Percentiles rank a stretch among this genome's conserved stretches.
Evolutionary conservation across 2,329 filamentous ascomycete species (phyloP).

Genomic region (Trichoderma aggressivum): DNA sequence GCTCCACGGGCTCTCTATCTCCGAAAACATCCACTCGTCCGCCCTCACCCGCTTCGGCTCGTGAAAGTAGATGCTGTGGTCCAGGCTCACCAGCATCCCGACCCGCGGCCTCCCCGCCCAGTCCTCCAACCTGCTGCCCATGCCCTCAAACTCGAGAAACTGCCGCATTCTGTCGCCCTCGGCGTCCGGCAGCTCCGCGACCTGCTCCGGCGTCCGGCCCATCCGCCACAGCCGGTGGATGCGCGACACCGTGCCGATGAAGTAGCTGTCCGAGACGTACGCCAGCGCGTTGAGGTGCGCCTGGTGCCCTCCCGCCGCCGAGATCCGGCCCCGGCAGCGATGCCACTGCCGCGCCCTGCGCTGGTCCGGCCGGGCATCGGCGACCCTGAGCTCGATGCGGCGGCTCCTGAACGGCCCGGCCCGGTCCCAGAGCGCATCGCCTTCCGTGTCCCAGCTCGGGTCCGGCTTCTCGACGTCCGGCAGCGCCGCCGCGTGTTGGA

Average conservation of each 20-base stretch:
- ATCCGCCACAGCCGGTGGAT: conserved; percentile 80
- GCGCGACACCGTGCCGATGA: conserved; percentile 82
- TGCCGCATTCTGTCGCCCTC: conserved; percentile 36
- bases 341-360: conserved; percentile 73
- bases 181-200: conserved; percentile 48
- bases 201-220: conserved; percentile 50
- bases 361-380: conserved; percentile 50
- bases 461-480: conserved; percentile 44
- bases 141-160: conserved; percentile 43
- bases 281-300: conserved; percentile 85
- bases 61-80: conserved; percentile 71
- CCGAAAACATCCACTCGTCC: conserved; percentile 75
- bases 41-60: conserved; percentile 56
- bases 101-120: conserved; percentile 54
- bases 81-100: conserved; percentile 82
- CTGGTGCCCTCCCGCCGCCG: conserved; percentile 66
- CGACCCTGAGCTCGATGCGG: conserved; percentile 40
- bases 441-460: conserved; percentile 42
- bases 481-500: conserved; percentile 64
- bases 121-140: conserved; percentile 42
- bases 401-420: conserved; percentile 50
- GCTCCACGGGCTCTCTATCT: conserved; percentile 78
- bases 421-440: conserved; percentile 46
- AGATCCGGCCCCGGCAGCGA: conserved; percentile 70
- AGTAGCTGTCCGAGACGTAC: conserved; percentile 90